A percentile compares a stretch with the other conserved stretches of the same genome.
These are phyloP conservation scores for Amylostereum areolatum DNA, from an alignment of 1,284 basidiomycete genomes.

Conservation along the genomic window DNA sequence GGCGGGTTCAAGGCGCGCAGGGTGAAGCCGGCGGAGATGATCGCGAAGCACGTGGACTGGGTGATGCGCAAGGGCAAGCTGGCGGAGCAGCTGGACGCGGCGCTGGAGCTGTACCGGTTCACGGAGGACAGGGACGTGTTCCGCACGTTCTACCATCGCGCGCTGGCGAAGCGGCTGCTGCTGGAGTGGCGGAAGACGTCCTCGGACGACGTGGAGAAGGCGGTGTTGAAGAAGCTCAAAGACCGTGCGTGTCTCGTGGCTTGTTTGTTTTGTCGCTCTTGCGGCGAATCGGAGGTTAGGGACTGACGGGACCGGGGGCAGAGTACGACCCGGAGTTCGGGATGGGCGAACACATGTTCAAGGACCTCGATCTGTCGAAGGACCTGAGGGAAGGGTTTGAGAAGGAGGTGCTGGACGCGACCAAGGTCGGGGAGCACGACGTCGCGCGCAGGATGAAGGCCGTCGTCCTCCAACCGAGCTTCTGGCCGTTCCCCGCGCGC, in stretches of 20 bases:
- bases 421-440: constrained; percentile 12
- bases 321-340: constrained; percentile 88
- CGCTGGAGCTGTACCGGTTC: constrained; percentile 80
- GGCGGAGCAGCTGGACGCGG: constrained; percentile 66
- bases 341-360: constrained; percentile 89
- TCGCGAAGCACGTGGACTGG: constrained; percentile 86
- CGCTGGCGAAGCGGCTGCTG: constrained; percentile 84
- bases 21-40: constrained; percentile 91
- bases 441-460: constrained; percentile 41
- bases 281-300: too few species aligned
- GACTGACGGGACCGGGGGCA: constrained; percentile 25
- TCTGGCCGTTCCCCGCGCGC: constrained; percentile 66
- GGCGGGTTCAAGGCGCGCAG: constrained; percentile 76
- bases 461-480: constrained; percentile 70
- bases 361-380: constrained; percentile 70
- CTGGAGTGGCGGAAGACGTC: constrained; percentile 86
- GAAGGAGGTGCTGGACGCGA: too few species aligned
- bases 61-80: constrained; percentile 84
- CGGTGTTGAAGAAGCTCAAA: constrained; percentile 85
- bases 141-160: constrained; percentile 89
- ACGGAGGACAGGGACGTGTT: constrained; percentile 93
- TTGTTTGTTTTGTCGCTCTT: too few species aligned
- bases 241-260: constrained; percentile 76
- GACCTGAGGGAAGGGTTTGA: constrained; percentile 64
- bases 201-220: constrained; percentile 87